Evolutionary conservation across 257 asterid genomes (phyloP).

Genomic region (Coffea canephora): DNA sequence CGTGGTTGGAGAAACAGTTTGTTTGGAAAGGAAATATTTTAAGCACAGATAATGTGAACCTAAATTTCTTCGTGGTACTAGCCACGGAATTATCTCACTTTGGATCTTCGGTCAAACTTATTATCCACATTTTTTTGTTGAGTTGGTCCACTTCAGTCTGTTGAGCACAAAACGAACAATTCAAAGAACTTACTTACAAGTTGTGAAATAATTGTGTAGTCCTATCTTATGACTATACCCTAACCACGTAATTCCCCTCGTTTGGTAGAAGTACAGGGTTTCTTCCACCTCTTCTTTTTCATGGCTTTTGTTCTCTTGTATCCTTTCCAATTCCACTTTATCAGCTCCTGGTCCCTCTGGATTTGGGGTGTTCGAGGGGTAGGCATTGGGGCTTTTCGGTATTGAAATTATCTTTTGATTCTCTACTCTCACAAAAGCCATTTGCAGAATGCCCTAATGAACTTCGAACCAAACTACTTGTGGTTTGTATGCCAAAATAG

Average conservation of each 20-base stretch:
- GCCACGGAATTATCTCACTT: not conserved
- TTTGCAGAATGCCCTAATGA: not conserved
- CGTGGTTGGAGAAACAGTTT: not conserved
- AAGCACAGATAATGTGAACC: not conserved
- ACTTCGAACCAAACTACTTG: not conserved
- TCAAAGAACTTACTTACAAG: not conserved
- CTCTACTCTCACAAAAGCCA: not conserved
- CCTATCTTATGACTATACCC: constrained; percentile 9
- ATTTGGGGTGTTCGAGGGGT: not conserved
- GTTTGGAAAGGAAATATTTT: not conserved
- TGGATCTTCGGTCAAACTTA: not conserved
- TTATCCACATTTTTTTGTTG: not conserved
- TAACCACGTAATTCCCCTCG: constrained; percentile 6
- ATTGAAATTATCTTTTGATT: not conserved
- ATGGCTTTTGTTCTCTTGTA: constrained; percentile 5
- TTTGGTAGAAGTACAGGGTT: not conserved
- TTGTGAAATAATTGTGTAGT: constrained; percentile 6
- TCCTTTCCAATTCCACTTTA: constrained; percentile 1
- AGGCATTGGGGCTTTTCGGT: not conserved
- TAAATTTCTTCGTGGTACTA: not conserved
- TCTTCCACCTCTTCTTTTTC: not conserved
- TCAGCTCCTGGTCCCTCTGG: constrained; percentile 1
- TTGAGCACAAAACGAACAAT: not conserved
- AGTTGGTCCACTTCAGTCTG: constrained; percentile 15
- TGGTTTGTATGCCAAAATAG: not conserved